phyloP scores from a whole-genome alignment of 352 stramenopile species.

The Lagenidium sp. region DNA sequence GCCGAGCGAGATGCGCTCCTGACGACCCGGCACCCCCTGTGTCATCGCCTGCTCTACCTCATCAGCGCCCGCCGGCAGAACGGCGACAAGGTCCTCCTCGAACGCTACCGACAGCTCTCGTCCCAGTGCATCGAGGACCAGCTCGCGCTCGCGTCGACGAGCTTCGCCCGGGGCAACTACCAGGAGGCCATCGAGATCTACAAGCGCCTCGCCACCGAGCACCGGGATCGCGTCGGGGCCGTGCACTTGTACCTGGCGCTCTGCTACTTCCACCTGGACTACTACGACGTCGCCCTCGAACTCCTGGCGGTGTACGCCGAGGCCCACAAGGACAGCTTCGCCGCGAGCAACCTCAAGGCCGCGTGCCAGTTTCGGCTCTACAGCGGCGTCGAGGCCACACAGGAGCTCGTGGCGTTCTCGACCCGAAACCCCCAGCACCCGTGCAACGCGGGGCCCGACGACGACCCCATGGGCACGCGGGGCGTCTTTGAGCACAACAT shows the following conservation, averaged over 20 bases:
- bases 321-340: conserved; percentile 35
- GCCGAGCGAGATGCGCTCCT: conserved; percentile 41
- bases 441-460: conserved; percentile 3
- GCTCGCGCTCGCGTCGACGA: conserved; percentile 31
- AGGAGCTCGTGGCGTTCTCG: conserved; percentile 80
- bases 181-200: conserved; percentile 62
- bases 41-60: conserved; percentile 47
- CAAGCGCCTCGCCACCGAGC: conserved; percentile 33
- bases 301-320: conserved; percentile 48
- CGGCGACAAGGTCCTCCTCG: conserved; percentile 69
- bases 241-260: conserved; percentile 67
- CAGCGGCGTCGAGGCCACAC: conserved; percentile 37
- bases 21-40: conserved; percentile 27
- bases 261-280: conserved; percentile 67
- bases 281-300: conserved; percentile 62
- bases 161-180: conserved; percentile 43
- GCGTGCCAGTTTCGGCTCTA: conserved; percentile 54
- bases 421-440: conserved; percentile 36
- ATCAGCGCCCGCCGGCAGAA: conserved; percentile 31
- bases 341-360: conserved; percentile 65
- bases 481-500: conserved; percentile 46
- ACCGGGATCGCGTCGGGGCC: conserved; percentile 22
- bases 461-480: conserved; percentile 13
- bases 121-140: conserved; percentile 21
- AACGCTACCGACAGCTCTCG: conserved; percentile 51